phyloP scores from a whole-genome alignment of 331 rosid genomes.

The Cydonia oblonga region DNA sequence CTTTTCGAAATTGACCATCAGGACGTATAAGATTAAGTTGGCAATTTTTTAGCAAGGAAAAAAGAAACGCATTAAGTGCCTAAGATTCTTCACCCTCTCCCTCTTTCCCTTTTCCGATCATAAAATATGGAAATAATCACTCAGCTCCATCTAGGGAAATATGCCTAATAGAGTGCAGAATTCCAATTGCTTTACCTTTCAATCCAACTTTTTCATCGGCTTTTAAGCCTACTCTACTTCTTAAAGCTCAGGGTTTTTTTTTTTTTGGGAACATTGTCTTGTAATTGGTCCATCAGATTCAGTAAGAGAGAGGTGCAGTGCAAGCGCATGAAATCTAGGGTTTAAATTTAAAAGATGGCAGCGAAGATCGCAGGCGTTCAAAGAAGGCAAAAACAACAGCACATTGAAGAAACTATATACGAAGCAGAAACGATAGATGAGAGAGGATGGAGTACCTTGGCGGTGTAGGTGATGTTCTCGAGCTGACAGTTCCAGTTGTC shows the following conservation, averaged over 20 bases:
- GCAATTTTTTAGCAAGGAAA: no score
- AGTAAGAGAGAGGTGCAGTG: not conserved
- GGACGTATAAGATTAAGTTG: no score
- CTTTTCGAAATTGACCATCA: no score
- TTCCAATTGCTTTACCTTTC: not conserved
- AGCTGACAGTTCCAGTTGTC: constrained; percentile 99
- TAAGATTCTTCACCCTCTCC: no score
- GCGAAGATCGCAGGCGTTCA: not conserved
- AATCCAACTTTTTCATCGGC: not conserved
- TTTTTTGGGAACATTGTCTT: not conserved
- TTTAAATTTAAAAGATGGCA: not conserved
- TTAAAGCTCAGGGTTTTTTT: not conserved
- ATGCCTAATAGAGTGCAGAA: not conserved
- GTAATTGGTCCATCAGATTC: not conserved
- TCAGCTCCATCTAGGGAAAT: not conserved
- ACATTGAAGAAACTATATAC: not conserved
- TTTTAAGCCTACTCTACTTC: not conserved
- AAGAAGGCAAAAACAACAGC: not conserved
- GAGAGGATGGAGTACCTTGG: constrained; percentile 44
- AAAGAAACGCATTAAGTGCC: no score
- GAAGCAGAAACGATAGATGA: not conserved
- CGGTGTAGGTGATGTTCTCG: constrained; percentile 93
- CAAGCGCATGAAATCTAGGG: not conserved
- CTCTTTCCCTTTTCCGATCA: not conserved
- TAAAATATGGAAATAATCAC: not conserved